Base-by-base conservation (phyloP, 805 yeast genomes). In the Barnettozyma pratensis region DNA sequence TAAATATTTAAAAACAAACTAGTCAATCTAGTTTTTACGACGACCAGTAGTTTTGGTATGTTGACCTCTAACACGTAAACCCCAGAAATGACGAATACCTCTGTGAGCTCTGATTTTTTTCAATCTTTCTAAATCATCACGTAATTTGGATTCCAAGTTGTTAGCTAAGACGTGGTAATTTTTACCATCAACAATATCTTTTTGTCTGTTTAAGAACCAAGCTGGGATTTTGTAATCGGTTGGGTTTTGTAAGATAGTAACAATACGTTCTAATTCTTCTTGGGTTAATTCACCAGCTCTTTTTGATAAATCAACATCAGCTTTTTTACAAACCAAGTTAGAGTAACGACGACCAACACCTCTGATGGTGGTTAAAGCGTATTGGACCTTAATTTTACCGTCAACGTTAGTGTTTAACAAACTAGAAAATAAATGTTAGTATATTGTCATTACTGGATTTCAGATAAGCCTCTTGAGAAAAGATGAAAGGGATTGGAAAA, bases 291-390 rank as follows among this genome's bases (percentile, higher is more conserved):
- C 99, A 87, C 99, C 99, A 70, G 99, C 99, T 79, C 99, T 88
- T 87, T 94, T 94, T 78, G 77, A 71, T 78, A 95, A 85, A 76
- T 88, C 96, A 73, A 94, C 95, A 83, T 94, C 99, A 70, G 99
- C 99, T 86, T 92, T 95, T 88, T 95, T 95, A 85, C 98, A 94
- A 73, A 94, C 97, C 81, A 94, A 83, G 91, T 95, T 94, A 78
- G 99, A 83, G 87, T 92, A 95, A 83, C 99, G 94, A 80, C 98
- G 95, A 83, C 99, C 99, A 71, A 94, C 98, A 91, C 99, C 99
- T 83, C 97, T 88, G 76, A 94, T 95, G 80, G 91, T 87, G 84
- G 99, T 91, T 81, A 94, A 83, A 76, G 99, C 99, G 88, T 91
- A 95, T 94, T 94, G 95, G 78, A 94, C 85, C 86, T 94, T 94